Evolutionary conservation across 768 basidiomycete genomes (phyloP), one percentile per base, ranked within the genome.

Genomic region (Boletus reticuloceps): DNA sequence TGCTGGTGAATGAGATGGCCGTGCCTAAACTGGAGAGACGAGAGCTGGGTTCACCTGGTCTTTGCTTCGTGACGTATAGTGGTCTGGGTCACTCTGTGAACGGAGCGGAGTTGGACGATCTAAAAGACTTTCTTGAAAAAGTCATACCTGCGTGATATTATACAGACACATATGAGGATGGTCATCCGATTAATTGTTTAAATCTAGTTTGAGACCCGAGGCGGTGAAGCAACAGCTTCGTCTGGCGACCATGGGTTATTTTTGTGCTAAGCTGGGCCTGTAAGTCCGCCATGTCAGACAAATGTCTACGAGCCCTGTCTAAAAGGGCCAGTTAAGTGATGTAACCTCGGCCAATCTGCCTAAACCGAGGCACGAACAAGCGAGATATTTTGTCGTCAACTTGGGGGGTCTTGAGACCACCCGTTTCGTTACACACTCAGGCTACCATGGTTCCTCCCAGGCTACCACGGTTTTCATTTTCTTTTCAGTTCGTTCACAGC

Each of bases 321-420:
- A 29, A 22, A 22, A 4, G n/a, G 20, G 16, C 34, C 22, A 45
- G 25, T 39, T 29, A 25, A 27, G 52, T 54, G 51, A 37, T 54
- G 41, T 25, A 25, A 25, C 25, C 6, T 25, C 25, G 25, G 25
- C 25, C 25, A 25, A 25, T 25, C 54, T 27, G 34, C 36, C 45
- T 36, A 11, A 36, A 36, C 34, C 34, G 29, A 55, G 47, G 14
- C 14, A 42, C 20, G 54, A 40, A 17, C 34, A 51, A 50, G 20
- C 44, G 59, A 39, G 47, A 48, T 54, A 54, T 57, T 48, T 56
- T 53, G 47, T 54, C 45, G 32, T 52, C 46, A 48, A 47, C 6
- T 37, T 50, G 67, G 62, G 67, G 67, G 66, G 64, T 67, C 67
- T 62, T 20, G 6, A 59, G 49, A 64, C 67, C 64, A 66, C 67